A percentile compares a stretch with the other conserved stretches of the same genome.
Conservation (phyloP, 1,284 basidiomycete genomes). For the Trichosporon asahii region DNA sequence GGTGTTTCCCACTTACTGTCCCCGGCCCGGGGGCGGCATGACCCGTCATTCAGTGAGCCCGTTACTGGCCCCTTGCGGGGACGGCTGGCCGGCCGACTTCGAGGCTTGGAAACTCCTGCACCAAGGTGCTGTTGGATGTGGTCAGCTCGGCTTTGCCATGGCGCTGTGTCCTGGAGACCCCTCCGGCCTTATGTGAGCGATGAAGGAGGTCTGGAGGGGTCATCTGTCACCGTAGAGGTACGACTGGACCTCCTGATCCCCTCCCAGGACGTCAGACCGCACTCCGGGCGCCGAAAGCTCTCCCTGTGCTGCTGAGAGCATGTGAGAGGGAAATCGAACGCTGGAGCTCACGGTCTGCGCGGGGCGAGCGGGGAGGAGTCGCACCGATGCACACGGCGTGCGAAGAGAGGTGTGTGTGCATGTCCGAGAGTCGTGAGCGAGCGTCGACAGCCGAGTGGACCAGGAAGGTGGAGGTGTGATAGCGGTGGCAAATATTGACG, state of each 20-base stretch:
- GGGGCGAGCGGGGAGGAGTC: background rate
- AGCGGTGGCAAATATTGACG: background rate
- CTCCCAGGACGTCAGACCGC: background rate
- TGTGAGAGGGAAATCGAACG: background rate
- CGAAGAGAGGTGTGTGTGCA: background rate
- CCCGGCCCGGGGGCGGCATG: background rate
- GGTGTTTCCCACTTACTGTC: conserved; percentile 1
- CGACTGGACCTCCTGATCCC: background rate
- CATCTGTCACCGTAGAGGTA: background rate
- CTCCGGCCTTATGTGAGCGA: background rate
- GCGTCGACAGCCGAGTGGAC: background rate
- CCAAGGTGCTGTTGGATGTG: background rate
- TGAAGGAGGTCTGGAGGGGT: background rate
- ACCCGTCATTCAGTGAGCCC: background rate
- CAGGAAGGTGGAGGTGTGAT: background rate
- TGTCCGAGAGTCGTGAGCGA: background rate
- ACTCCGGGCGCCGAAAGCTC: background rate
- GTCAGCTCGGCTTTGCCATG: background rate
- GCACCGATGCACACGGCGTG: background rate
- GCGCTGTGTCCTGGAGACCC: background rate
- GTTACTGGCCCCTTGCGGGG: background rate
- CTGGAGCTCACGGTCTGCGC: background rate
- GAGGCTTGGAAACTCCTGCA: background rate
- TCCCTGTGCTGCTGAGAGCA: background rate
- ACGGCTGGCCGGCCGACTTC: background rate